Evolutionary conservation across 306 rosid genomes (phyloP), one percentile per base, ranked within the genome.

Genomic region (Urtica urens): DNA sequence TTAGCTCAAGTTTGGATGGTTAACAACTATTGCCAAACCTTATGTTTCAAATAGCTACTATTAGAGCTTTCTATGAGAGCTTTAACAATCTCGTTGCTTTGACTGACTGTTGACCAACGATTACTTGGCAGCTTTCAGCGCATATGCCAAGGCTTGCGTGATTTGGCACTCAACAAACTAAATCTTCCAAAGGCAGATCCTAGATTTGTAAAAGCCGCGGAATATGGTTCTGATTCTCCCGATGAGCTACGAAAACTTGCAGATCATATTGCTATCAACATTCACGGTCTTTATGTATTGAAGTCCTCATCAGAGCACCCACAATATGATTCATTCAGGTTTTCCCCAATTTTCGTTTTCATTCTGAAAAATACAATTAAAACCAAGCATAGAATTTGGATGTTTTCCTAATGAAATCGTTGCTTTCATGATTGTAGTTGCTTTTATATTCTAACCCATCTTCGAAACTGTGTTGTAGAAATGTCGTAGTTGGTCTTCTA

Each of bases 271-370:
- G 92, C 93, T 15, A 66, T 57, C 3, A 71, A 77, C 46, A 75
- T 90, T 56, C 71, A 77, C 58, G 95, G 94, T 58, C 58, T 30
- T 23, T 90, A 79, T 60, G 85, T 82, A 49, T 49, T 75, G 53
- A 77, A 74, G 60, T 79, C 93, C 38, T 78, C 92, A 1, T 66
- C 62, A 23, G 85, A 77, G 9, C 64, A 72, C 59, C 71, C 83
- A 17, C 79, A 77, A 53, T 71, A 60, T 39, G 87, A 90, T 38
- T 75, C 76, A 34, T 73, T 90, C 53, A 84, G 97, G 97, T 88
- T 67, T 50, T 15, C 43, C 37, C 34, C 8, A 29, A 20, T 23
- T 29, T 50, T 37, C 54, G n/a, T 42, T 29, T 10, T 43, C 47
- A 49, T 37, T 7, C 48, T 5, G 23, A 19, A 41, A 18, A 40